These are phyloP conservation scores for Perkinsela sp. DNA, from an alignment of 208 protist genomes.

Conservation along the genomic window DNA sequence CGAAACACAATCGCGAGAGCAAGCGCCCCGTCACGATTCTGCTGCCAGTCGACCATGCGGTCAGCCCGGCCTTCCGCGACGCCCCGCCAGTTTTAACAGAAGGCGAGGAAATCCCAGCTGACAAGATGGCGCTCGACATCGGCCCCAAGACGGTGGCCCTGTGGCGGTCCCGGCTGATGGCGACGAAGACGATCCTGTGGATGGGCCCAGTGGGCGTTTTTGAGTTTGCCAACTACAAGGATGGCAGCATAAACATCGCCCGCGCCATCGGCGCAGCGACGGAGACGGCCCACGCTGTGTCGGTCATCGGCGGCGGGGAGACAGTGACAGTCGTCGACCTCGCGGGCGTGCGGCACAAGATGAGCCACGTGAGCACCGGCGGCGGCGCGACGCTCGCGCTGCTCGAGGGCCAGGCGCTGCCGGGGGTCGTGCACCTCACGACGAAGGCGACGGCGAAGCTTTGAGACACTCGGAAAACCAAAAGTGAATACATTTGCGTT, in stretches of 20 bases:
- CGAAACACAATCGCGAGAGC: constrained; percentile 75
- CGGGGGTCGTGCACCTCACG: constrained; percentile 49
- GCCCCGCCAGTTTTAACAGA: constrained; percentile 33
- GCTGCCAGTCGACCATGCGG: constrained; percentile 87
- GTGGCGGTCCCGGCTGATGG: constrained; percentile 38
- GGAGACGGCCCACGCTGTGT: constrained; percentile 34
- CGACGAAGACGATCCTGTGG: constrained; percentile 78
- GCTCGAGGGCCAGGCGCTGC: constrained; percentile 82
- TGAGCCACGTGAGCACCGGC: constrained; percentile 91
- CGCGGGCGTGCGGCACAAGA: constrained; percentile 49
- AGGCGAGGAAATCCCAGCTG: constrained; percentile 30
- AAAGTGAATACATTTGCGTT: too few relatives aligned
- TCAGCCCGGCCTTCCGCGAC: constrained; percentile 65
- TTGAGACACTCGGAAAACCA: neutral
- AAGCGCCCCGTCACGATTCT: constrained; percentile 78
- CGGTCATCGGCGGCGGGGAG: constrained; percentile 90
- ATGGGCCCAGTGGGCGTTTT: constrained; percentile 91
- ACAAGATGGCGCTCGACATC: constrained; percentile 79
- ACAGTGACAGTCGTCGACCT: constrained; percentile 77
- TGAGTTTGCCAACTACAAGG: constrained; percentile 79
- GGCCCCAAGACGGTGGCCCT: constrained; percentile 61
- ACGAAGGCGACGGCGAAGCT: neutral
- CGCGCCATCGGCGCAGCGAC: constrained; percentile 32
- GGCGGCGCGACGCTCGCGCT: constrained; percentile 96
- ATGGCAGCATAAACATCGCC: constrained; percentile 62